Evolutionary conservation across 805 yeast genomes (phyloP), one percentile per base, ranked within the genome.

Genomic region (Myxozyma neotropica): DNA sequence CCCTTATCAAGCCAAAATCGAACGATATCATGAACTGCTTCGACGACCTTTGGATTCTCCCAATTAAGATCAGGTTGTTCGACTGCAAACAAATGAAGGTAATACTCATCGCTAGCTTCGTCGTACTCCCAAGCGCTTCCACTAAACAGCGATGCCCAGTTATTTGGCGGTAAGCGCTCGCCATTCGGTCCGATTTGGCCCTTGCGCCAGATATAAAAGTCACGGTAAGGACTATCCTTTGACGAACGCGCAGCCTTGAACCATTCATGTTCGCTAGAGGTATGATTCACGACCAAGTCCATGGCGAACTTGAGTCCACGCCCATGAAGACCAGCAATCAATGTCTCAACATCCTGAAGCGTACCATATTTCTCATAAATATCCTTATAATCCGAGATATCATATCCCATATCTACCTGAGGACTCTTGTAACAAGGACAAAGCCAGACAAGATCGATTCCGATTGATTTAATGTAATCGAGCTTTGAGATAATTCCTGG

Each of bases 41-140:
- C 66, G 24, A 74, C 60, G 39, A 71, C 73, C 67, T 71, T 78
- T 55, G 77, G 68, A 67, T 77, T 81, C 65, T 83, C 86, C 87
- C 87, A 83, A 72, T 83, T 83, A 65, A 83, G 74, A 68, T 83
- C 87, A n/a, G 86, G 86, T 71, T 83, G 87, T 26, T 78, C 70
- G 50, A 71, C 73, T 13, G 84, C 85, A 72, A 82, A 83, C 59
- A 82, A 72, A 55, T 77, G 79, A 64, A 83, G 72, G 71, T 82
- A 83, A 73, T 82, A 83, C 71, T 83, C 85, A 48, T 78, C 76
- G 21, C 85, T 81, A 2, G 49, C 36, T 61, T 80, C 84, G 69
- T 83, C 86, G 68, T 76, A 82, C 45, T 73, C 73, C 86, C 87
- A 83, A 10, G 86, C 84, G 39, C 81, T 74, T 3, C 61, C 61